Evolutionary conservation across 768 basidiomycete species (phyloP).

Genomic region (Boletus subcaerulescens): DNA sequence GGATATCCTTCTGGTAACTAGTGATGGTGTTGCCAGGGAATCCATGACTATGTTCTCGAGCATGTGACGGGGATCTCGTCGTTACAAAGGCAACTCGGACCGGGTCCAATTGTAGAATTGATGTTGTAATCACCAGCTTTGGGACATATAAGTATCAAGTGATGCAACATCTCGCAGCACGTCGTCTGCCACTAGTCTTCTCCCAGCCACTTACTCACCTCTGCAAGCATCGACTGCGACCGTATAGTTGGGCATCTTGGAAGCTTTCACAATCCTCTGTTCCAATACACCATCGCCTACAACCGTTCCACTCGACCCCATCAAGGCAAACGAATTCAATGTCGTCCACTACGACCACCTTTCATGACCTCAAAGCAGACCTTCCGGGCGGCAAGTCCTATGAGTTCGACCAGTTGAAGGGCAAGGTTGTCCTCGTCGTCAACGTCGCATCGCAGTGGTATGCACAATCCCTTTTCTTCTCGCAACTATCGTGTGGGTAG

Average conservation of each 20-base stretch:
- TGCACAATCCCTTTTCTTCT: background rate
- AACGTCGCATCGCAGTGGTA: conserved; percentile 75
- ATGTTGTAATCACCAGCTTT: background rate
- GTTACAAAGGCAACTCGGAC: too few relatives aligned
- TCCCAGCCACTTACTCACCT: background rate
- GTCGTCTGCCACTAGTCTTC: background rate
- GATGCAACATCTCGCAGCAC: conserved; percentile 5
- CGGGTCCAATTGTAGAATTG: too few relatives aligned
- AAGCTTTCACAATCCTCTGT: background rate
- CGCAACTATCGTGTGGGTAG: background rate
- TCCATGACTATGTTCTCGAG: conserved; percentile 3
- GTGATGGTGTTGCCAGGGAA: conserved; percentile 2
- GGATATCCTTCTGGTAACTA: conserved; percentile 10
- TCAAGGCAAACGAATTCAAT: conserved; percentile 17
- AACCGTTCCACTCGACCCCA: conserved; percentile 6
- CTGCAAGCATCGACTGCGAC: background rate
- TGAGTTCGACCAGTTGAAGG: conserved; percentile 67
- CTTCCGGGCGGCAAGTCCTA: conserved; percentile 52
- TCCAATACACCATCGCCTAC: conserved; percentile 4
- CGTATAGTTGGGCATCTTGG: background rate
- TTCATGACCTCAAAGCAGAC: conserved; percentile 69
- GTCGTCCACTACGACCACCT: conserved; percentile 35
- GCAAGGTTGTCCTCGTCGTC: conserved; percentile 75
- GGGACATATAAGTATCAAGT: background rate
- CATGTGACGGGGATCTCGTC: background rate